Evolutionary conservation across 176 grass and related monocot genomes (phyloP).

Genomic region (Hordeum marinum): DNA sequence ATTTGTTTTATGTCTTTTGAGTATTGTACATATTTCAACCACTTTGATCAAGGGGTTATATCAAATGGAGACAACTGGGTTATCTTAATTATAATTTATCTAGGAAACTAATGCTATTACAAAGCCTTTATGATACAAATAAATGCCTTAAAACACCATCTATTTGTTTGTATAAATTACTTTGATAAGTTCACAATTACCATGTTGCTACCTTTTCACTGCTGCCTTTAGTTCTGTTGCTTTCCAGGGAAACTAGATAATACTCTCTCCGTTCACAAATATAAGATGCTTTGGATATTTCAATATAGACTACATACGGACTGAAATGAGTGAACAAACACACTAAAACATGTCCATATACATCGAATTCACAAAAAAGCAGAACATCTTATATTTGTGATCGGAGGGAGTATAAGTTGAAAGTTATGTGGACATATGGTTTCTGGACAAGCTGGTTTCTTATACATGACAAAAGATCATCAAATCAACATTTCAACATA

Average conservation of each 20-base stretch:
- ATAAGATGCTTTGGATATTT: too few species aligned
- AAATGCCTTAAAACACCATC: background rate
- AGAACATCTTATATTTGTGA: too few species aligned
- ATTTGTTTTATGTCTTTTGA: background rate
- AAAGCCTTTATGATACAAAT: background rate
- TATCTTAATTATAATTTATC: background rate
- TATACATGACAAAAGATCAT: background rate
- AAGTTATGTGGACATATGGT: background rate
- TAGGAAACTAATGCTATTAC: background rate
- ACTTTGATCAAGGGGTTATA: background rate
- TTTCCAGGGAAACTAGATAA: conserved; percentile 9
- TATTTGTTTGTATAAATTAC: background rate
- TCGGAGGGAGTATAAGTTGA: too few species aligned
- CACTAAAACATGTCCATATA: too few species aligned
- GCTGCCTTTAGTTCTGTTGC: background rate
- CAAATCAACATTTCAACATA: background rate
- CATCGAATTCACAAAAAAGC: too few species aligned
- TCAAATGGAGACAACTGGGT: background rate
- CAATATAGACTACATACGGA: too few species aligned
- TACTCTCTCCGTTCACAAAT: background rate
- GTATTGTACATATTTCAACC: background rate
- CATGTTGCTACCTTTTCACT: background rate
- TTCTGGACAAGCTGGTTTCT: background rate
- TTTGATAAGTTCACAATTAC: background rate
- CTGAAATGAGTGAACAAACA: too few species aligned